Conservation (phyloP, 805 yeast genomes). For the Yamadazyma insecticola region DNA sequence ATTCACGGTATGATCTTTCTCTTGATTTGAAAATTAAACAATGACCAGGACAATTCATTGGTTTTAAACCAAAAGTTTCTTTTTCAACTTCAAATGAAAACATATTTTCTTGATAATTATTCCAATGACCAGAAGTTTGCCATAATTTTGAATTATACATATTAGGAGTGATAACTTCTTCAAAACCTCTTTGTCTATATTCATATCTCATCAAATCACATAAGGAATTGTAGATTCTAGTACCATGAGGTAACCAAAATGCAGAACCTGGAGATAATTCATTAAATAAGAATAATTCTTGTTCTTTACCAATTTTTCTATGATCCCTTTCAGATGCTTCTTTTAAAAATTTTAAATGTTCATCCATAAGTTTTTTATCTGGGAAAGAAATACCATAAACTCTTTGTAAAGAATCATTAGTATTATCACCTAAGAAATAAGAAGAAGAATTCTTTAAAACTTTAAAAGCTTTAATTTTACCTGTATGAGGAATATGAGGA, state of each 20-base stretch:
- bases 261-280: slow-evolving; percentile 98
- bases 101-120: slow-evolving; percentile 95
- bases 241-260: slow-evolving; percentile 99
- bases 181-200: slow-evolving; percentile 91
- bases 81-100: slow-evolving; percentile 95
- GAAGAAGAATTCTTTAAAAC: slow-evolving; percentile 93
- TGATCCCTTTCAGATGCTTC: slow-evolving; percentile 97
- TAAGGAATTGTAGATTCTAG: slow-evolving; percentile 90
- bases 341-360: slow-evolving; percentile 86
- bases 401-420: slow-evolving; percentile 94
- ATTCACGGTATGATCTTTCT: slow-evolving; percentile 93
- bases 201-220: slow-evolving; percentile 75
- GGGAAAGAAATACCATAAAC: slow-evolving; percentile 98
- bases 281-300: slow-evolving; percentile 90
- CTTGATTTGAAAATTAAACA: slow-evolving; percentile 88
- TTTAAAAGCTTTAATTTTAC: slow-evolving; percentile 91
- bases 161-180: slow-evolving; percentile 98
- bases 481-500: slow-evolving; percentile 97
- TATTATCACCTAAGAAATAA: slow-evolving; percentile 89
- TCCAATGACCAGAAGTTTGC: slow-evolving; percentile 99
- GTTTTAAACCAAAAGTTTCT: slow-evolving; percentile 91
- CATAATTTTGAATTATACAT: slow-evolving; percentile 96
- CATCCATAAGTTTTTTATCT: slow-evolving; percentile 93
- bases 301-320: slow-evolving; percentile 93
- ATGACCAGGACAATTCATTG: slow-evolving; percentile 92